Evolutionary conservation across 1,284 basidiomycete species (phyloP), one percentile per base, ranked within the genome.

Genomic region (Cerioporus squamosus): DNA sequence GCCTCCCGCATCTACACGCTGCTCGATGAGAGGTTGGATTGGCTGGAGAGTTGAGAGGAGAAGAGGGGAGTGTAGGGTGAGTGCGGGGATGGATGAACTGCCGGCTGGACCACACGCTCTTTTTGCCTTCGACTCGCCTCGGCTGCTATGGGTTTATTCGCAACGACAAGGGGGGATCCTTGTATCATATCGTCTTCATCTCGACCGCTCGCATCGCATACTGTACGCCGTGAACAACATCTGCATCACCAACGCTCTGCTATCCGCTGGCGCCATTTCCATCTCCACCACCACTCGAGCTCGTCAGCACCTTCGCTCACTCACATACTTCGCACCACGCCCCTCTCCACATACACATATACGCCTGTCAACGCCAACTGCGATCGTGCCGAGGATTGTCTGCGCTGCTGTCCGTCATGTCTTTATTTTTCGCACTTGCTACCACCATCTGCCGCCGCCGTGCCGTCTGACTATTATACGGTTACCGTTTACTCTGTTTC

Each of bases 101-200:
- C 48, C 53, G 57, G 55, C 53, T 44, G 39, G 61, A 67, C 53
- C 55, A 59, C 62, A 51, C 57, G 61, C 61, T n/a, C n/a, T 36
- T 33, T 47, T 31, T 48, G 51, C 47, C 36, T 58, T 65, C 57
- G 33, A 54, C 36, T 61, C 55, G 49, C 60, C 20, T 24, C 60
- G 51, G 46, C 51, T 44, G 60, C 55, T 59, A 57, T 46, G 57
- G 57, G 44, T 36, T 49, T 53, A 63, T 53, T n/a, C 44, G 60
- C 65, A 63, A 61, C 63, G 36, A 57, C 60, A 57, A 55, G 54
- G 53, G 54, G 61, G 61, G 60, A 55, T 51, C 60, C 57, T 56
- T 69, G 67, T 69, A 69, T 44, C 53, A 67, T 66, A 65, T 59
- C 57, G 44, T 47, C 57, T 59, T 53, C 59, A 33, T 55, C 57